phyloP scores from a whole-genome alignment of 192 early-diverging fungal species.

The Umbelopsis vinacea region DNA sequence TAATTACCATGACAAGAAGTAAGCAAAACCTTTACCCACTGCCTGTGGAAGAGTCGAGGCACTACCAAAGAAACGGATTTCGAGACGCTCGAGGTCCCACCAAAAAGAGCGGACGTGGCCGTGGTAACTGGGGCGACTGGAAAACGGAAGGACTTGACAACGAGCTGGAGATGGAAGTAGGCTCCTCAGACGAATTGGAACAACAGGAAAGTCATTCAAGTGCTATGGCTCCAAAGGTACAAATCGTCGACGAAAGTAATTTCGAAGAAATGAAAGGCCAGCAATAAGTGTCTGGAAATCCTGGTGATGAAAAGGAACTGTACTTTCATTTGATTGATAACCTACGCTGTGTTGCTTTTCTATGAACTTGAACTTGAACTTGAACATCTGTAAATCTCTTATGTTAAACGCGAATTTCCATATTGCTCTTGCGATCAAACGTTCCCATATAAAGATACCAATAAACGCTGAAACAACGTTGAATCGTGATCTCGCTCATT shows the following conservation, averaged over 20 bases:
- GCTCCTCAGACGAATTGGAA: background rate
- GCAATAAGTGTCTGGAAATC: background rate
- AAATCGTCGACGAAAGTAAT: background rate
- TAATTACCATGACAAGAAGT: constrained; percentile 4
- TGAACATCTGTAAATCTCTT: no score
- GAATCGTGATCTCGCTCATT: no score
- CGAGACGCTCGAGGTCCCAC: constrained; percentile 5
- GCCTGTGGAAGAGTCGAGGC: constrained; percentile 12
- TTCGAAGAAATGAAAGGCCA: constrained; percentile 4
- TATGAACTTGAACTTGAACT: no score
- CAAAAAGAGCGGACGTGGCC: constrained; percentile 17
- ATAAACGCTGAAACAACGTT: no score
- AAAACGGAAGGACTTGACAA: background rate
- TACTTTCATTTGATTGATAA: background rate
- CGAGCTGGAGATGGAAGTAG: background rate
- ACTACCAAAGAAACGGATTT: background rate
- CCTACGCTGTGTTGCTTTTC: no score
- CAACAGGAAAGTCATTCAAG: background rate
- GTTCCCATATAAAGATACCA: no score
- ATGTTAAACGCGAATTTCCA: no score
- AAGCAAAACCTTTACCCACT: constrained; percentile 33
- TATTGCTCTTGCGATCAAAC: no score
- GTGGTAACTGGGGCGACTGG: constrained; percentile 16
- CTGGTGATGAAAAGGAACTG: background rate
- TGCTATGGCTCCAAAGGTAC: background rate